Conservation (phyloP, 2,329 filamentous ascomycete species). For the Diaporthe vaccinii region DNA sequence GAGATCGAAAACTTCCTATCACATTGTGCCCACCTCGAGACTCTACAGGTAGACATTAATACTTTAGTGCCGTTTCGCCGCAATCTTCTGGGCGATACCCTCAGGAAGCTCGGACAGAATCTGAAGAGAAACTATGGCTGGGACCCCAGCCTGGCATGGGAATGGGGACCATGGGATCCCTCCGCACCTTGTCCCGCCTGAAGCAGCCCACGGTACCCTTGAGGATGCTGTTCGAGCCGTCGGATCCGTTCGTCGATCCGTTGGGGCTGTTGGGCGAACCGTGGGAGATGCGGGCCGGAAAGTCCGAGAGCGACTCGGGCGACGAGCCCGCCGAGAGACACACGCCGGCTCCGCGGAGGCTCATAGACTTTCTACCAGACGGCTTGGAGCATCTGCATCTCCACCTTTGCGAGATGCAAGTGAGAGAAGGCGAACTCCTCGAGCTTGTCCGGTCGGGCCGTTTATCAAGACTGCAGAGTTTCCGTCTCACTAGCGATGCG, state of each 20-base stretch:
- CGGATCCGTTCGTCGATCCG: no score
- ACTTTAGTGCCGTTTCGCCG: rapidly evolving
- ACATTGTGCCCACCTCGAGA: neutral
- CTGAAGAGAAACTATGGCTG: neutral
- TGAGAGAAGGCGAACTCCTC: neutral
- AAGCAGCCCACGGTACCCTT: neutral
- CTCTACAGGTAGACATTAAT: neutral
- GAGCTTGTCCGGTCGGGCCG: neutral
- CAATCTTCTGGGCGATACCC: neutral
- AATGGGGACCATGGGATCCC: neutral
- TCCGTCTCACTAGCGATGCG: neutral
- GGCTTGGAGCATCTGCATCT: neutral
- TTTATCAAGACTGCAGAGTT: neutral
- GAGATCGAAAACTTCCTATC: neutral
- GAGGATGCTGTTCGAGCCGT: no score
- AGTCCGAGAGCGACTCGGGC: neutral
- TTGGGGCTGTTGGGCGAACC: no score
- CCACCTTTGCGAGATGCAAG: neutral
- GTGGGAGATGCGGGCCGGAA: neutral
- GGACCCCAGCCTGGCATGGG: neutral
- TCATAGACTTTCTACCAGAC: neutral
- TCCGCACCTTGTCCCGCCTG: neutral
- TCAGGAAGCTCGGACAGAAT: neutral
- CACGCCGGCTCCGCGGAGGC: neutral
- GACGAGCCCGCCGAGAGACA: neutral